phyloP scores from a whole-genome alignment of 2,329 filamentous ascomycete species.

The Leptographium lundbergii region DNA sequence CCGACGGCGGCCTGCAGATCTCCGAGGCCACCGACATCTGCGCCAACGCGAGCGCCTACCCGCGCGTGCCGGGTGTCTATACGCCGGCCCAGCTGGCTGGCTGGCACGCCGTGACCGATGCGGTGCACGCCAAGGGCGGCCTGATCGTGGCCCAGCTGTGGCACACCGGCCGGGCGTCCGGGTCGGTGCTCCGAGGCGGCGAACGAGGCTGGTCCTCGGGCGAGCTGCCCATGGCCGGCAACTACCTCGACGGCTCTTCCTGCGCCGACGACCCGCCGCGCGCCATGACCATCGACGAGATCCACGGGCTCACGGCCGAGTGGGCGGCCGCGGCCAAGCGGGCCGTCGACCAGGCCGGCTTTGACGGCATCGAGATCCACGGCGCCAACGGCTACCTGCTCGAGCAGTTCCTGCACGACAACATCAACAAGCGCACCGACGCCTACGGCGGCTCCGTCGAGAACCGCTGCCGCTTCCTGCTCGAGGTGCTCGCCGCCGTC shows the following conservation, averaged over 20 bases:
- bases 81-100: constrained; percentile 37
- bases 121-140: constrained; percentile 47
- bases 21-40: constrained; percentile 33
- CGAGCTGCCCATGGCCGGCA: constrained; percentile 22
- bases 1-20: constrained; percentile 28
- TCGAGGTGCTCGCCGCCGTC: constrained; percentile 18
- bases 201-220: constrained; percentile 24
- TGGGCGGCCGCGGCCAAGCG: constrained; percentile 41
- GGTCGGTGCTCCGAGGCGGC: constrained; percentile 19
- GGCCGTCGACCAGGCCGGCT: constrained; percentile 49
- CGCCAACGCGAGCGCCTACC: constrained; percentile 21
- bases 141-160: constrained; percentile 50
- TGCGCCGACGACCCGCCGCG: constrained; percentile 31
- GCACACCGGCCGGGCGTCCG: constrained; percentile 26
- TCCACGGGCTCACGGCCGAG: constrained; percentile 44
- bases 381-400: constrained; percentile 42
- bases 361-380: constrained; percentile 56
- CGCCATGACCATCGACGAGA: constrained; percentile 52
- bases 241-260: constrained; percentile 15
- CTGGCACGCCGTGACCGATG: constrained; percentile 47
- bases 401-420: constrained; percentile 10
- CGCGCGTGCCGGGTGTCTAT: constrained; percentile 46
- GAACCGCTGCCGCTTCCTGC: constrained; percentile 14
- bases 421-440: constrained; percentile 5
- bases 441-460: constrained; percentile 14